Percentiles rank a stretch among this genome's conserved stretches.
Conservation (phyloP, 1,139 yeast genomes). For the Yamadazyma dendronema region DNA sequence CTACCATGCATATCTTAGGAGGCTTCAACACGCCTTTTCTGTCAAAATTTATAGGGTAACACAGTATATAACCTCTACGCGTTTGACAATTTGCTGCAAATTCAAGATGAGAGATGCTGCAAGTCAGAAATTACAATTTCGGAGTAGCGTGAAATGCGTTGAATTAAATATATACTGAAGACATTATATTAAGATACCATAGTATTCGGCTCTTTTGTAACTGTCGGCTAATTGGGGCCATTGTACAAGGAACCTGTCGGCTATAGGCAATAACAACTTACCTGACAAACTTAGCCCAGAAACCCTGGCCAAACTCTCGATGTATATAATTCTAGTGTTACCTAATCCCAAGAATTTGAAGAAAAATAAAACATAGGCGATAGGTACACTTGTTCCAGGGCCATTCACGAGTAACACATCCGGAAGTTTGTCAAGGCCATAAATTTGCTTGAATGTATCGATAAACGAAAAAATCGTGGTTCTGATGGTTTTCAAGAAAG, state of each 20-base stretch:
- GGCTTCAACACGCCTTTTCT: not conserved
- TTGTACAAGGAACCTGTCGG: slow-evolving; percentile 82
- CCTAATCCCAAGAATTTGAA: slow-evolving; percentile 54
- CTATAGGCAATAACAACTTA: slow-evolving; percentile 59
- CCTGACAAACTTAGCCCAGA: slow-evolving; percentile 76
- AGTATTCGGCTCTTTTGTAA: slow-evolving; percentile 68
- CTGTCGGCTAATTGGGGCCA: slow-evolving; percentile 66
- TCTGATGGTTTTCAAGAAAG: slow-evolving; percentile 47
- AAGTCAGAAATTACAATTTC: too few species aligned
- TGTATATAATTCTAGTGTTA: slow-evolving; percentile 63
- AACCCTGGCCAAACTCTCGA: slow-evolving; percentile 91
- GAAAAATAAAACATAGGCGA: slow-evolving; percentile 60
- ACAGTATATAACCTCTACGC: not conserved
- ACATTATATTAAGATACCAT: slow-evolving; percentile 62
- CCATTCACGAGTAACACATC: slow-evolving; percentile 74
- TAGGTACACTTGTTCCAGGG: slow-evolving; percentile 88
- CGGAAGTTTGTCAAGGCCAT: slow-evolving; percentile 32
- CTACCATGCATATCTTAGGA: not conserved
- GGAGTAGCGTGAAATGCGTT: too few species aligned
- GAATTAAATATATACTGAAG: too few species aligned
- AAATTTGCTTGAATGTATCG: slow-evolving; percentile 24
- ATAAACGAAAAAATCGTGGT: slow-evolving; percentile 48
- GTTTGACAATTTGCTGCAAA: slow-evolving; percentile 1
- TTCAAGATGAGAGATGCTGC: not conserved
- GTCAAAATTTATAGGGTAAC: not conserved